These are phyloP conservation scores for Aureobasidium sp. DNA, from an alignment of 2,329 filamentous ascomycete genomes.

Conservation along the genomic window DNA sequence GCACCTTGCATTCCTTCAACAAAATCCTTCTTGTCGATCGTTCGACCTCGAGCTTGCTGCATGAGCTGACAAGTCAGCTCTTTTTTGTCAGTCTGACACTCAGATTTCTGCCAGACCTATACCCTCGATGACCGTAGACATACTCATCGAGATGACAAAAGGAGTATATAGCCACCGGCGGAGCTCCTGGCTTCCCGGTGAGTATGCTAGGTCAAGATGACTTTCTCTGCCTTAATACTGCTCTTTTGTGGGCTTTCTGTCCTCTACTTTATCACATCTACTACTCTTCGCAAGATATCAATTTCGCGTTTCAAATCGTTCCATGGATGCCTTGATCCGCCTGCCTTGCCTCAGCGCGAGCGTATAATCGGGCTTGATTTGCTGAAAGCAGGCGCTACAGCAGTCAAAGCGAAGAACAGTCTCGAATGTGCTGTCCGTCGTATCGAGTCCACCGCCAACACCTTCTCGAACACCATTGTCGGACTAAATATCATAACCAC, in stretches of 20 bases:
- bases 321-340: not conserved
- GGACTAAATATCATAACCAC: slow-evolving; percentile 1
- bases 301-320: not conserved
- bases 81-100: not conserved
- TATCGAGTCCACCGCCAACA: not conserved
- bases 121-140: not conserved
- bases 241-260: not conserved
- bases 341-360: not conserved
- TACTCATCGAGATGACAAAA: not conserved
- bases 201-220: not conserved
- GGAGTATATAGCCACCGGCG: not conserved
- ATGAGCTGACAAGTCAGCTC: not conserved
- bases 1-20: not conserved
- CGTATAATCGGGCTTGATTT: not conserved
- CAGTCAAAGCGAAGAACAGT: not conserved
- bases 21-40: not conserved
- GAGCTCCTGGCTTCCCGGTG: not conserved
- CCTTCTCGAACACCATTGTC: not conserved
- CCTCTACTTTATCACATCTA: not conserved
- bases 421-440: not conserved
- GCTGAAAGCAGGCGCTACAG: not conserved
- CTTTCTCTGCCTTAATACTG: not conserved
- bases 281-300: not conserved
- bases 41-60: not conserved
- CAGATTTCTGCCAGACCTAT: not conserved